Evolutionary conservation across 805 yeast species (phyloP).

Genomic region (Nakazawaea ambrosiae): DNA sequence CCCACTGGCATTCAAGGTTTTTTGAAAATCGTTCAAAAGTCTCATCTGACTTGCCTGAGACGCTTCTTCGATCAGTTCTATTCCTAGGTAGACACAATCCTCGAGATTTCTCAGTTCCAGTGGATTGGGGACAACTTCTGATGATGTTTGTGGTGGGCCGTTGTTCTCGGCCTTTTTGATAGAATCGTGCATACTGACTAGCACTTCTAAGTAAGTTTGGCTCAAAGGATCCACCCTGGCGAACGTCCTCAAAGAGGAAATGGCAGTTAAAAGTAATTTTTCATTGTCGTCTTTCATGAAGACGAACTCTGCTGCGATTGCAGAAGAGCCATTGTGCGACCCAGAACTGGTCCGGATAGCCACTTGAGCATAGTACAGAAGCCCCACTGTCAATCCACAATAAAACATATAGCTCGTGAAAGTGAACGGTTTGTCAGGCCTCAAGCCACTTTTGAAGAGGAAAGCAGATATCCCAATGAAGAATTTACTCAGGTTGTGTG

Average conservation of each 20-base stretch:
- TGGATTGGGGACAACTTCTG: no score
- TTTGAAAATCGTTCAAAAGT: background rate
- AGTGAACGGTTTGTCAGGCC: constrained; percentile 29
- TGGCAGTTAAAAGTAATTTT: constrained; percentile 13
- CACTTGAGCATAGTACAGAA: constrained; percentile 20
- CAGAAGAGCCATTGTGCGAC: no score
- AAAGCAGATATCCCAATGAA: constrained; percentile 26
- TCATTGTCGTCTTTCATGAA: constrained; percentile 12
- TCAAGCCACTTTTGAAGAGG: constrained; percentile 21
- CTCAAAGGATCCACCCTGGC: constrained; percentile 13
- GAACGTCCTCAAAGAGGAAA: constrained; percentile 12
- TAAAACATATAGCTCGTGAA: constrained; percentile 26
- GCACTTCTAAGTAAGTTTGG: constrained; percentile 14
- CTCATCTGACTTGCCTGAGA: background rate
- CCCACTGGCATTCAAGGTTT: no score
- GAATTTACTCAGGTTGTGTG: constrained; percentile 29
- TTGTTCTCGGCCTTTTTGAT: background rate
- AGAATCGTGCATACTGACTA: constrained; percentile 12
- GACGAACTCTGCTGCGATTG: no score
- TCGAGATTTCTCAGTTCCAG: background rate
- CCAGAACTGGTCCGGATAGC: background rate
- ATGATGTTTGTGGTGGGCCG: no score
- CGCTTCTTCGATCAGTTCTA: background rate
- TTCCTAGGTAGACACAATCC: background rate
- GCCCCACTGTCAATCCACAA: constrained; percentile 30